Base-by-base conservation (phyloP, 768 basidiomycete species). In the Pulveroboletus sp. region DNA sequence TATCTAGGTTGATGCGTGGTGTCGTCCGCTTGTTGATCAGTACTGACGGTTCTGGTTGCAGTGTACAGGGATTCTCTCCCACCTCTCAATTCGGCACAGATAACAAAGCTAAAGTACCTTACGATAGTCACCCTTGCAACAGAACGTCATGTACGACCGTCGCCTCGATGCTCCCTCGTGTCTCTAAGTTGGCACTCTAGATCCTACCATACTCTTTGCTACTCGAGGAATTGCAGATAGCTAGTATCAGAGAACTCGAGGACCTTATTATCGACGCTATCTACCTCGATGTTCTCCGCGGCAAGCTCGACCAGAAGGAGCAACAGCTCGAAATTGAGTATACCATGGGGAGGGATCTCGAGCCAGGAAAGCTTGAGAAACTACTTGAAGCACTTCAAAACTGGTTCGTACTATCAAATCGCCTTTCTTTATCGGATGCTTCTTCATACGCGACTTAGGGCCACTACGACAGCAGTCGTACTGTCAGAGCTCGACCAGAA, bases 181-280 rank as follows among this genome's bases (percentile, higher is more conserved):
- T 27, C 21, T 17, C 54, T 50, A 5, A 54, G 12, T 31, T 8
- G 5, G 12, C 39, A 10, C 11, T 14, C 15, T 59, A 89, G 93
- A 88, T 90, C 58, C 79, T 97, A 3, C 82, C 91, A 0, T 98
- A 98, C 67, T 67, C 81, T 9, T 70, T 77, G 32, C 79, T 98
- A 2, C 78, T 90, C 7, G 64, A 79, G 44, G 72, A 78, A 3
- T 78, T 99, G 17, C 80, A 90, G 43, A 77, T 95, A 68, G 75
- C 82, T 3, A 83, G 80, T 6, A 82, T 94, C 50, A 85, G 94
- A 47, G 89, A 89, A 49, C 83, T 99, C 3, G 95, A 99, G 67
- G 94, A 97, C 69, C 82, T 97, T 56, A 89, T 98, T 64, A 98
- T 99, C 67, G 93, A 97, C 61, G 89, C 89, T 10, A 93, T 97